Evolutionary conservation across 2,329 filamentous ascomycete genomes (phyloP).

Genomic region (Penicillium sumatraense): DNA sequence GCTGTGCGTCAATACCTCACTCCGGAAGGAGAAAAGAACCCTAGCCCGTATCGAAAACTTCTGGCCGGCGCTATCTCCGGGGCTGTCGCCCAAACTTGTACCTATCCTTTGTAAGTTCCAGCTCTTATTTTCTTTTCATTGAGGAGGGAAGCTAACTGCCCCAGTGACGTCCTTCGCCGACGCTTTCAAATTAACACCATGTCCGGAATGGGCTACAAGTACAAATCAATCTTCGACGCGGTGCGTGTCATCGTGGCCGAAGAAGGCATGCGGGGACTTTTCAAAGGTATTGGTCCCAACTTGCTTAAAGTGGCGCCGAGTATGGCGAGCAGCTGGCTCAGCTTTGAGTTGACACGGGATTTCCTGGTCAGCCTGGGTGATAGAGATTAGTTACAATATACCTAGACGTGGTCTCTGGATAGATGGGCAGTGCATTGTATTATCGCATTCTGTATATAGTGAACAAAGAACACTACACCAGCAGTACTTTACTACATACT

Average conservation of each 20-base stretch:
- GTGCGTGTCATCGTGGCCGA: constrained; percentile 78
- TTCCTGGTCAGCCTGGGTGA: constrained; percentile 68
- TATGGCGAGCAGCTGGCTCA: constrained; percentile 98
- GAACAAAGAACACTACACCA: not conserved
- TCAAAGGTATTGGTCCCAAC: constrained; percentile 96
- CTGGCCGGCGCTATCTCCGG: constrained; percentile 92
- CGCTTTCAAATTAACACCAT: constrained; percentile 99
- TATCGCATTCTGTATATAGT: not conserved
- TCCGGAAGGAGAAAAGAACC: constrained; percentile 83
- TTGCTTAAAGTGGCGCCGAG: constrained; percentile 95
- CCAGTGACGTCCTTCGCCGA: constrained; percentile 84
- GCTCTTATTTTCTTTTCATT: not conserved
- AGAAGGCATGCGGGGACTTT: constrained; percentile 83
- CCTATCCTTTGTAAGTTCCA: constrained; percentile 85
- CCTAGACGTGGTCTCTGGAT: constrained; percentile 11
- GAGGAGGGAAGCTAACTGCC: constrained; percentile 17
- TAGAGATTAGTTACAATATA: constrained; percentile 28
- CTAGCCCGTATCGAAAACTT: constrained; percentile 77
- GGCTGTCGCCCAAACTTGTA: constrained; percentile 94
- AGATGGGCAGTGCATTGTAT: not conserved
- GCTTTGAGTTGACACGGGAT: constrained; percentile 92
- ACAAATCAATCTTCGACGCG: constrained; percentile 84
- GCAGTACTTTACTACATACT: too few species aligned
- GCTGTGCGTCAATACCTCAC: constrained; percentile 82
- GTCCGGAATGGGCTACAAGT: constrained; percentile 96